These are phyloP conservation scores for Trichomonas tenax DNA, from an alignment of 208 protist species.

Conservation along the genomic window DNA sequence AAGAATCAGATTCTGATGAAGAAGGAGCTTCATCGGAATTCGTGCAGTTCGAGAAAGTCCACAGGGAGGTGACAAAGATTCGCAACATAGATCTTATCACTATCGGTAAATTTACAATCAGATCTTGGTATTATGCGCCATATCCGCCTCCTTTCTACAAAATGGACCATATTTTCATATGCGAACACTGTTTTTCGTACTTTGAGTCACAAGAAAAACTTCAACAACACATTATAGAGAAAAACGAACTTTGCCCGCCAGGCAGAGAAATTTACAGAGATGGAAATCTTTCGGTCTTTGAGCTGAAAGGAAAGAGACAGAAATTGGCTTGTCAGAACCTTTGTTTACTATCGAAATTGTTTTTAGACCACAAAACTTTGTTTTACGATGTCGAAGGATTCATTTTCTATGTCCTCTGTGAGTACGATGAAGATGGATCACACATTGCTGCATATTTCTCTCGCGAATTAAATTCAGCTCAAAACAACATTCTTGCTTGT, in stretches of 20 bases:
- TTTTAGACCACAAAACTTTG: slow-evolving; percentile 97
- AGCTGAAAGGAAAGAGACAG: slow-evolving; percentile 49
- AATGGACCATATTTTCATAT: slow-evolving; percentile 58
- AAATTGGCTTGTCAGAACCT: slow-evolving; percentile 66
- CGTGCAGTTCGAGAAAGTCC: slow-evolving; percentile 40
- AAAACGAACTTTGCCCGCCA: slow-evolving; percentile 53
- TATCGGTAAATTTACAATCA: slow-evolving; percentile 75
- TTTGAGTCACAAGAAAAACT: slow-evolving; percentile 61
- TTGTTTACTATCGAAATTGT: slow-evolving; percentile 92
- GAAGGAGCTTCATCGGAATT: not conserved
- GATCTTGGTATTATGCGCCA: slow-evolving; percentile 90
- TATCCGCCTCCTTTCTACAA: slow-evolving; percentile 56
- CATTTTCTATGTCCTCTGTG: slow-evolving; percentile 90
- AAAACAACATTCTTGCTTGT: not conserved
- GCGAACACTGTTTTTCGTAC: slow-evolving; percentile 85
- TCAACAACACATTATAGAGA: slow-evolving; percentile 36
- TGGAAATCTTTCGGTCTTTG: slow-evolving; percentile 67
- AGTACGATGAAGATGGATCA: slow-evolving; percentile 66
- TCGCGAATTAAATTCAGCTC: slow-evolving; percentile 40
- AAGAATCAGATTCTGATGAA: too few relatives aligned
- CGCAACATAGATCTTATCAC: slow-evolving; percentile 85
- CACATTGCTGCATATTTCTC: slow-evolving; percentile 94
- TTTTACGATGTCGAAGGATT: slow-evolving; percentile 97
- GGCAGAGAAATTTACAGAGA: slow-evolving; percentile 64
- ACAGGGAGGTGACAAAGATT: slow-evolving; percentile 68